Conservation (phyloP, 2,329 filamentous ascomycete genomes). For the Bipolaris zeicola region DNA sequence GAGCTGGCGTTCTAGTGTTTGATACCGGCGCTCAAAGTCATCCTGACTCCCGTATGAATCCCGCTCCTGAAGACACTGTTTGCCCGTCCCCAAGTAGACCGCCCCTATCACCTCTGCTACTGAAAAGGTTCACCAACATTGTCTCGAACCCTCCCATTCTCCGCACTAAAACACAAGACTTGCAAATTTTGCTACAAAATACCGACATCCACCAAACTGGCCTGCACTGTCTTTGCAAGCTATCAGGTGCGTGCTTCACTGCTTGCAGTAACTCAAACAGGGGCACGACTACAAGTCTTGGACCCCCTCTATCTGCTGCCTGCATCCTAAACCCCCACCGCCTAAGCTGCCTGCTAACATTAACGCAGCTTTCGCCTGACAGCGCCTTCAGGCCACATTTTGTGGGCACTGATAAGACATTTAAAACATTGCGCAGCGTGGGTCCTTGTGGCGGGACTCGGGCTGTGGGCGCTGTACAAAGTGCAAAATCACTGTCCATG, state of each 20-base stretch:
- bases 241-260: constrained; percentile 44
- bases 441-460: constrained; percentile 57
- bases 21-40: constrained; percentile 44
- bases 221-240: constrained; percentile 41
- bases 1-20: constrained; percentile 34
- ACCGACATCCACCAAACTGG: constrained; percentile 44
- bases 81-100: constrained; percentile 43
- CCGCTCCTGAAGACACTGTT: constrained; percentile 39
- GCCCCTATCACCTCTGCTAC: constrained; percentile 33
- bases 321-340: constrained; percentile 27
- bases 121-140: constrained; percentile 39
- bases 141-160: constrained; percentile 28
- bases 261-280: constrained; percentile 15
- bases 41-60: constrained; percentile 48
- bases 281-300: constrained; percentile 22
- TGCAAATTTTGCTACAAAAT: constrained; percentile 14
- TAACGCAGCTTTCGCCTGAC: constrained; percentile 33
- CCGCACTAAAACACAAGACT: constrained; percentile 13
- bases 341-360: constrained; percentile 38
- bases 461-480: constrained; percentile 47
- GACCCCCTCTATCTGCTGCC: constrained; percentile 34
- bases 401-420: constrained; percentile 34
- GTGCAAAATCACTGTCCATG: constrained; percentile 69
- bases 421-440: constrained; percentile 40
- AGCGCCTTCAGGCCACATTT: constrained; percentile 38